Base-by-base conservation (phyloP, 257 asterid genomes). In the Hygrophila difformis region DNA sequence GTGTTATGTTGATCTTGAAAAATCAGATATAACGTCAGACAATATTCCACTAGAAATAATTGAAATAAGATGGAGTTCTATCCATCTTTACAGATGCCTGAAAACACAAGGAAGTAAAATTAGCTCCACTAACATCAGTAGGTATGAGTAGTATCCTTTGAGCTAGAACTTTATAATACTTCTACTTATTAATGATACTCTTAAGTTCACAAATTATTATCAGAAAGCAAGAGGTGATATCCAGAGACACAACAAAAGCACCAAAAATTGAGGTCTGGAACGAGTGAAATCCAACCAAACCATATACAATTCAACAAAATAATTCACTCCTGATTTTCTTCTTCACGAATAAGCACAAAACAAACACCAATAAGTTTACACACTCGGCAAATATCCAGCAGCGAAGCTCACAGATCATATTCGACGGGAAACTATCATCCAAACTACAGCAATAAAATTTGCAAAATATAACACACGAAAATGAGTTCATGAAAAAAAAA, bases 11-110 rank as follows among this genome's bases (percentile, higher is more conserved):
- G 49, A 35, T 29, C 28, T 23, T 16, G 18, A 51, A 31, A 42
- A 18, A n/a, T 26, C 53, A 43, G 47, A 44, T 19, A 42, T 19
- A 9, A 16, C n/a, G n/a, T n/a, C n/a, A n/a, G n/a, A n/a, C n/a
- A n/a, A n/a, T n/a, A n/a, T n/a, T n/a, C n/a, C n/a, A 28, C 16
- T 8, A 4, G 20, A 35, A 18, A 18, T 8, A 14, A 11, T 10
- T 26, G 35, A 18, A 39, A 42, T n/a, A 24, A 6, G 1, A 39
- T 20, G 24, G 12, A 34, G 17, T 24, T 24, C 5, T 24, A 2
- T 24, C 7, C 7, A 24, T 33, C 10, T 31, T 33, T 4, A 33
- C 12, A 33, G 37, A 33, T 6, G 37, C 12, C 8, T 33, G 37
- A 5, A 2, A 33, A 2, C 37, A 9, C 12, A 33, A 33, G 37